Evolutionary conservation across 2,329 filamentous ascomycete species (phyloP), one percentile per base, ranked within the genome.

Genomic region (Ascomycota sp.): DNA sequence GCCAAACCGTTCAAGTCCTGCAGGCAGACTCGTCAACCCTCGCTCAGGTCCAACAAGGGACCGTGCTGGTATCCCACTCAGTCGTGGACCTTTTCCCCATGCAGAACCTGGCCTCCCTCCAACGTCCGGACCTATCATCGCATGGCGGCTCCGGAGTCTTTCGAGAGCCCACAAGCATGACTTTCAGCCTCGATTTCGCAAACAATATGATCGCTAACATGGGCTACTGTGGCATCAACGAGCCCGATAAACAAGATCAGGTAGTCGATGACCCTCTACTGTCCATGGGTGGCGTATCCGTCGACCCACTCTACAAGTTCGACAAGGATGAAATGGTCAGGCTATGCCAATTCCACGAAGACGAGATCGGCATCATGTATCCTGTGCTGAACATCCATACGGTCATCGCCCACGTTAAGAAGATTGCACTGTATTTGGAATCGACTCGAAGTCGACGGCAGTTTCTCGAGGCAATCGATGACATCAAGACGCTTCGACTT

Each of bases 331-430:
- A 94, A 44, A 80, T 89, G 42, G 50, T 86, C 13, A 69, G 81
- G 2, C 55, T 94, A 10, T 81, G 80, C 38, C 63, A 69, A 10
- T 59, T 91, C 0, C 86, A 89, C 44, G 79, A 92, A 39, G 83
- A 94, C 42, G 85, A 94, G 47, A 75, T 91, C 42, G 81, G 81
- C 26, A 68, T 86, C 42, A 91, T 93, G 81, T 93, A 92, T 47
- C 86, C 86, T 0, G 68, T 93, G 4, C 51, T 92, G 28, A 68
- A 80, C 39, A 76, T 92, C 23, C 68, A 77, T 25, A 63, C 63
- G 25, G 57, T 91, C 24, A 71, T 79, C 23, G 57, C 60, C 5
- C 78, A 92, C 46, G 73, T 75, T 6, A 72, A 67, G 36, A 62
- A 64, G 34, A 56, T 93, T 1, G 75, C 74, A 32, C 61, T 67